Evolutionary conservation across 352 stramenopile genomes (phyloP).

Genomic region (Globisporangium nagaii): DNA sequence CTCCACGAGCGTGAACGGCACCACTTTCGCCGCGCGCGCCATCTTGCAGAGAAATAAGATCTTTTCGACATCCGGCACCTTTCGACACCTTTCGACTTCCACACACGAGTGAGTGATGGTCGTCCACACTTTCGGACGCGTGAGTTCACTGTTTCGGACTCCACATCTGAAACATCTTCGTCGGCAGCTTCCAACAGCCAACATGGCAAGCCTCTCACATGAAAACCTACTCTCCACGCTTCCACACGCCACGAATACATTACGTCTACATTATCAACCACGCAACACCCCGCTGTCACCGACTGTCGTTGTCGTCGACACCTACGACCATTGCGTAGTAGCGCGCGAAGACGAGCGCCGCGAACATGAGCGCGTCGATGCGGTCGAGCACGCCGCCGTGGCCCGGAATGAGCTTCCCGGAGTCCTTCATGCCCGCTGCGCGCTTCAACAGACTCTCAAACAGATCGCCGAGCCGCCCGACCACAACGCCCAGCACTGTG

Average conservation of each 20-base stretch:
- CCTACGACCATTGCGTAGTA: conserved; percentile 50
- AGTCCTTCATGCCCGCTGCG: conserved; percentile 94
- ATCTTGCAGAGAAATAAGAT: not conserved
- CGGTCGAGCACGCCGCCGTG: conserved; percentile 95
- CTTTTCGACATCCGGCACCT: no score
- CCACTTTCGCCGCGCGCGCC: not conserved
- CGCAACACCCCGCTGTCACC: no score
- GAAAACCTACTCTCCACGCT: no score
- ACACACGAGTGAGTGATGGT: not conserved
- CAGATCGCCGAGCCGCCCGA: conserved; percentile 93
- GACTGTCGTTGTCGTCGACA: conserved; percentile 14
- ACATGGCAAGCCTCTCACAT: no score
- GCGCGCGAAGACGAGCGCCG: conserved; percentile 53
- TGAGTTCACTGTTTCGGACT: no score
- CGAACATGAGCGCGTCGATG: conserved; percentile 94
- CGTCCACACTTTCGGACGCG: no score
- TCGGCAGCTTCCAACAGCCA: no score
- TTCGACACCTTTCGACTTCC: no score
- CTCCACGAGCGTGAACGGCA: conserved; percentile 8
- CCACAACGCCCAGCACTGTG: conserved; percentile 86
- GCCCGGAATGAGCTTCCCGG: conserved; percentile 93
- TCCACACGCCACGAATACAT: no score
- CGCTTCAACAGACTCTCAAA: conserved; percentile 95
- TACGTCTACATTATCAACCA: no score
- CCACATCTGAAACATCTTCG: no score